A percentile compares a stretch with the other conserved stretches of the same genome.
Evolutionary conservation across 257 asterid species (phyloP).

Genomic region (Knoxia roxburghii): DNA sequence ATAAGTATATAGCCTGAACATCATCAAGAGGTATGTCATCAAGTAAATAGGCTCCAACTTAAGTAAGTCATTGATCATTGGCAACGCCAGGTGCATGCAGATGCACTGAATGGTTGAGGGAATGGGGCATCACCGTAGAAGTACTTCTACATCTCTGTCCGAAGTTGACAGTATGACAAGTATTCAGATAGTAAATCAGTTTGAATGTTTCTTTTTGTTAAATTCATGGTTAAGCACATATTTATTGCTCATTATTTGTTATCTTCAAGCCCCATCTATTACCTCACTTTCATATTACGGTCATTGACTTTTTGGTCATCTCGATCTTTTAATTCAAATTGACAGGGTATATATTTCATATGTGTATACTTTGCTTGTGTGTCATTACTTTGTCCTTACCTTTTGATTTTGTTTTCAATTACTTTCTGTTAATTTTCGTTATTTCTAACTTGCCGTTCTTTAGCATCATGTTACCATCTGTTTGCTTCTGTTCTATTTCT

Average conservation of each 20-base stretch:
- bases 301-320: no score
- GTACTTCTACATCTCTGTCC: background rate
- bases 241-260: background rate
- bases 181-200: background rate
- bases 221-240: no score
- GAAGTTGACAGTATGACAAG: background rate
- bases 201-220: background rate
- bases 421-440: no score
- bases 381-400: background rate
- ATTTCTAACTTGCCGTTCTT: background rate
- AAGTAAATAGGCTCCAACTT: background rate
- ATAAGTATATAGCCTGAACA: background rate
- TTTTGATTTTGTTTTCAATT: background rate
- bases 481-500: background rate
- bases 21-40: background rate
- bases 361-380: background rate
- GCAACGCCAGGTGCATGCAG: background rate
- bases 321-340: background rate
- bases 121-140: background rate
- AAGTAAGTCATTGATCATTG: background rate
- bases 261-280: background rate
- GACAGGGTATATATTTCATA: background rate
- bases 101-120: background rate
- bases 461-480: background rate
- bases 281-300: background rate